Base-by-base conservation (phyloP, 2,329 filamentous ascomycete genomes). In the Bipolaris victoriae region DNA sequence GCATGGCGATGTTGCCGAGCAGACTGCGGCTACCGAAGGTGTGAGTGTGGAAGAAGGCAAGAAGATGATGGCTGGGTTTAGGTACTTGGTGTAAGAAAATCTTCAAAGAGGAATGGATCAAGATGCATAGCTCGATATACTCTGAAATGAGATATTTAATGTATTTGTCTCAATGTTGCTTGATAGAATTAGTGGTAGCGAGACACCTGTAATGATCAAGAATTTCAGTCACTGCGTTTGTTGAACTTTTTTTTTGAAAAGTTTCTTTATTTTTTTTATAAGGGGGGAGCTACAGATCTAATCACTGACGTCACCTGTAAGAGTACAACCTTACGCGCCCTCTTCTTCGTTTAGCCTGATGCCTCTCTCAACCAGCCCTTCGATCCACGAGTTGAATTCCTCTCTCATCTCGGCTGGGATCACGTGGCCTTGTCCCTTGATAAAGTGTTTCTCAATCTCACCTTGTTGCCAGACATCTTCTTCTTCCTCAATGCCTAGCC, bases 381-480 rank as follows among this genome's bases (percentile, higher is more conserved):
- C 85, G 47, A 94, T 67, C 67, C 88, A 77, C 48, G 76, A 74
- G 65, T 90, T 88, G 69, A 92, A 88, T 82, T 90, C 91, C 43
- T 80, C 72, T 57, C 85, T 81, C 73, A 86, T 84, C 80, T 97
- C 91, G 67, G 90, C 83, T 5, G 90, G 82, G 24, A 92, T 81
- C 35, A 89, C 90, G 76, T 97, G 92, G 0, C 91, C 91, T 75
- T 87, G 84, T 0, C 85, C 89, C 61, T 91, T 86, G n/a, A 88
- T 81, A 24, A 91, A 84, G 40, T 84, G 73, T 33, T 83, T 84
- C 58, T 80, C 82, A 3, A 85, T 60, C 46, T 80, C 77, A 1
- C 79, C 76, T 35, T 81, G 78, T 40, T 64, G 57, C 69, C 72
- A 73, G 1, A 72, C 61, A 58, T 76, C 73, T n/a, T 62, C 63